Conservation (phyloP, 1,284 basidiomycete species). For the Moniliophthora roreri region DNA sequence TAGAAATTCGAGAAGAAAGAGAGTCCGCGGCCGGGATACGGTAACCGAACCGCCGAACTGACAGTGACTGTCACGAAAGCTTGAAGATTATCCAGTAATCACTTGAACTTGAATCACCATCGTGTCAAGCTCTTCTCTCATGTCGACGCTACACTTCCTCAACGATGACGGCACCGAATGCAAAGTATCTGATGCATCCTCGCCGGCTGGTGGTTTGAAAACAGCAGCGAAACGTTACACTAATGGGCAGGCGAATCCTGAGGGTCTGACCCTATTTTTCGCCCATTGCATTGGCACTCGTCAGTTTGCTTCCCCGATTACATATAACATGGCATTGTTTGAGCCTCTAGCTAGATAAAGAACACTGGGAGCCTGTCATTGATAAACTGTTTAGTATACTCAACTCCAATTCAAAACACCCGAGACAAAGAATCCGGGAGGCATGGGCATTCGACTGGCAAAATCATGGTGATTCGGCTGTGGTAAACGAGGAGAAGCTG, state of each 20-base stretch:
- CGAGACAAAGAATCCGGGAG: slow-evolving; percentile 22
- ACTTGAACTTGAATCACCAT: no score
- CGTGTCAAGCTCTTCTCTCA: no score
- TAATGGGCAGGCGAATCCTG: slow-evolving; percentile 8
- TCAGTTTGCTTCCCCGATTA: slow-evolving; percentile 4
- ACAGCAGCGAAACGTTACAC: slow-evolving; percentile 25
- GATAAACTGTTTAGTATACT: slow-evolving; percentile 18
- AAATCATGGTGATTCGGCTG: slow-evolving; percentile 21
- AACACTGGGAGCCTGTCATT: slow-evolving; percentile 26
- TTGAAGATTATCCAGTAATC: no score
- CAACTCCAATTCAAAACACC: slow-evolving; percentile 7
- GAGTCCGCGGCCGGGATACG: no score
- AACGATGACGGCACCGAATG: background rate
- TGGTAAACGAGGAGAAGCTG: slow-evolving; percentile 11
- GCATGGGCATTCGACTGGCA: slow-evolving; percentile 29
- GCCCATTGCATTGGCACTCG: slow-evolving; percentile 24
- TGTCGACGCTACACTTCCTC: no score
- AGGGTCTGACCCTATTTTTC: slow-evolving; percentile 24
- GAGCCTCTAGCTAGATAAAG: slow-evolving; percentile 21
- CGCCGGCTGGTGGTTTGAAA: slow-evolving; percentile 5
- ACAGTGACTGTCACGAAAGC: no score
- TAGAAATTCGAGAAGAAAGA: no score
- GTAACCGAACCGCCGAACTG: no score
- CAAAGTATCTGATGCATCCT: background rate
- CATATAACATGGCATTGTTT: background rate